phyloP scores from a whole-genome alignment of 305 asterid species.

The Andrographis paniculata region DNA sequence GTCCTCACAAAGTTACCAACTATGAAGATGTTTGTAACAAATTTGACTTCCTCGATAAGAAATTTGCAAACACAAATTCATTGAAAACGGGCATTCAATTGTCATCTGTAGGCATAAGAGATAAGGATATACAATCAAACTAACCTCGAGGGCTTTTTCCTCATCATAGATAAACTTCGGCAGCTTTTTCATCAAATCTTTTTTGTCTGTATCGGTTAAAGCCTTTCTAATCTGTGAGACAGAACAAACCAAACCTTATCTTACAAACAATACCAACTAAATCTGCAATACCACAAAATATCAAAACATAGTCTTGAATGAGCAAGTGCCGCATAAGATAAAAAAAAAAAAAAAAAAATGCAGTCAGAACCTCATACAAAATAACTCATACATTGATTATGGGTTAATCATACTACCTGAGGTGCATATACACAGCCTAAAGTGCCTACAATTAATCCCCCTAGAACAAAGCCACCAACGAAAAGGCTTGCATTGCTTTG shows the following conservation, averaged over 20 bases:
- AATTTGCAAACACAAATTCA: background rate
- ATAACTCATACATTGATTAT: background rate
- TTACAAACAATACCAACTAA: conserved; percentile 4
- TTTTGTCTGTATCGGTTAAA: conserved; percentile 54
- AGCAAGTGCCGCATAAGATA: no score
- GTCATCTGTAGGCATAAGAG: background rate
- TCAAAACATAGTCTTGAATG: no score
- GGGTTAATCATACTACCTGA: conserved; percentile 41
- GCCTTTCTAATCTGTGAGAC: conserved; percentile 61
- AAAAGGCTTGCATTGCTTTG: conserved; percentile 39
- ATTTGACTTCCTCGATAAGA: background rate
- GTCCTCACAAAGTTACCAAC: no score
- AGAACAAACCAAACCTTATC: conserved; percentile 10
- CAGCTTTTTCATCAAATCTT: conserved; percentile 73
- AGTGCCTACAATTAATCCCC: conserved; percentile 72
- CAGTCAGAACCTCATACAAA: background rate
- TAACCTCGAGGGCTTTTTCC: conserved; percentile 82
- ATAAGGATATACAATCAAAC: conserved; percentile 1
- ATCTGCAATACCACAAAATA: no score
- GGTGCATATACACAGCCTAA: conserved; percentile 84
- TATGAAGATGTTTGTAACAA: no score
- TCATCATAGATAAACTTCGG: conserved; percentile 83
- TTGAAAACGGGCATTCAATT: background rate
- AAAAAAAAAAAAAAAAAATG: background rate
- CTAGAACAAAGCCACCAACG: conserved; percentile 77